Base-by-base conservation (phyloP, 1,139 yeast genomes). In the Debaryomyces subglobosus region DNA sequence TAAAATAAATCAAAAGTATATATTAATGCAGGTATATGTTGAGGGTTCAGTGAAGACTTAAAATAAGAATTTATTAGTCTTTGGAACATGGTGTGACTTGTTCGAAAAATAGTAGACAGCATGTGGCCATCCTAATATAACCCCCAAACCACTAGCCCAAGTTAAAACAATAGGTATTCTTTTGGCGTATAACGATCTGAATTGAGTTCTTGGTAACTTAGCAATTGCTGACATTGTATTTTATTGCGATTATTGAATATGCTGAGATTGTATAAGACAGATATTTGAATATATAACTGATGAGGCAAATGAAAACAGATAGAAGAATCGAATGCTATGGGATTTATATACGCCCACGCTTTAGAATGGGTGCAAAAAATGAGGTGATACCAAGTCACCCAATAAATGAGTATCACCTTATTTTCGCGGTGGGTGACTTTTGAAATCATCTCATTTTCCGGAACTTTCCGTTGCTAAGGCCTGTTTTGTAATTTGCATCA, bases 111-210 rank as follows among this genome's bases (percentile, higher is more conserved):
- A 60, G 34, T 63, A 63, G 56, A 54, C 59, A 16, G 61, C 54
- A 49, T 69, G 75, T 15, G 78, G 78, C 77, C 78, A 72, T 20
- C 68, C 69, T 50, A 74, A 64, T 56, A 72, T 68, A 29, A 57
- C 39, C 2, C 56, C 61, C n/a, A 74, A 49, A 12, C 71, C 69
- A 32, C 59, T 42, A 13, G 64, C 72, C 77, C 78, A 72, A 8
- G 55, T 53, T n/a, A 54, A 64, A 39, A 72, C 43, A 7, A 48
- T 50, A 3, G 78, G 78, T 9, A 69, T 44, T 60, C 77, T 69
- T 59, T 68, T 60, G 16, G 64, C 54, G 45, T 59, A 60, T 48
- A 69, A 63, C 47, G 57, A 57, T 37, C 50, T 47, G 55, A 59
- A 62, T 7, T 71, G 55, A 36, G 67, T 61, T 30, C 45, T 38